Percentiles rank a stretch among this genome's conserved stretches.
phyloP scores from a whole-genome alignment of 768 basidiomycete species.

The Trametopsis cervina region DNA sequence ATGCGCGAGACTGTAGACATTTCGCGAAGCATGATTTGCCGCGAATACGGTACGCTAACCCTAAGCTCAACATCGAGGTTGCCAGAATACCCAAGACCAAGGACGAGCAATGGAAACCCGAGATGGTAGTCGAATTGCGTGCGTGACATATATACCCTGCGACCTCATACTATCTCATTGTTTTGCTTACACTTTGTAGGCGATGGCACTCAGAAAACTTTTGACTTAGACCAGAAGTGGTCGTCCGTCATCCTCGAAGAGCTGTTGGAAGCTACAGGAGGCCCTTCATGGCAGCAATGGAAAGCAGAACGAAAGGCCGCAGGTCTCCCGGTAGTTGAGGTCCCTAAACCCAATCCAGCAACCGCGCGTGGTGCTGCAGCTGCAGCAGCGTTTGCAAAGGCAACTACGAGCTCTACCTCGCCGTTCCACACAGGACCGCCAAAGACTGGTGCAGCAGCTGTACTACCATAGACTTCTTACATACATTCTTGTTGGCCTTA shows the following conservation, averaged over 20 bases:
- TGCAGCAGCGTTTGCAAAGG: slow-evolving; percentile 12
- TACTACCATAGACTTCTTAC: slow-evolving; percentile 26
- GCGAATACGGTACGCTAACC: slow-evolving; percentile 73
- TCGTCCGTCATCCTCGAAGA: slow-evolving; percentile 62
- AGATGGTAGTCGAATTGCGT: slow-evolving; percentile 60
- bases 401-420: background rate
- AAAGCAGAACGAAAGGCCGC: slow-evolving; percentile 38
- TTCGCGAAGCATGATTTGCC: slow-evolving; percentile 77
- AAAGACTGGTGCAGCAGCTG: slow-evolving; percentile 34
- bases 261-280: slow-evolving; percentile 63
- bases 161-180: background rate
- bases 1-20: too few relatives aligned
- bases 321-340: slow-evolving; percentile 39
- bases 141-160: slow-evolving; percentile 25
- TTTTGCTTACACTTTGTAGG: slow-evolving; percentile 26
- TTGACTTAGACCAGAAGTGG: slow-evolving; percentile 62
- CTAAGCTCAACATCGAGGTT: slow-evolving; percentile 53
- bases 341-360: slow-evolving; percentile 6
- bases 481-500: too few relatives aligned
- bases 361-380: too few relatives aligned
- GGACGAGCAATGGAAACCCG: slow-evolving; percentile 52
- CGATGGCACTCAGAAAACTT: slow-evolving; percentile 38
- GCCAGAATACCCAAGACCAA: slow-evolving; percentile 45
- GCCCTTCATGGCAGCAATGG: slow-evolving; percentile 50
- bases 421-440: slow-evolving; percentile 18